These are phyloP conservation scores for Cryptococcus deneoformans DNA, from an alignment of 1,284 basidiomycete species.

Conservation along the genomic window DNA sequence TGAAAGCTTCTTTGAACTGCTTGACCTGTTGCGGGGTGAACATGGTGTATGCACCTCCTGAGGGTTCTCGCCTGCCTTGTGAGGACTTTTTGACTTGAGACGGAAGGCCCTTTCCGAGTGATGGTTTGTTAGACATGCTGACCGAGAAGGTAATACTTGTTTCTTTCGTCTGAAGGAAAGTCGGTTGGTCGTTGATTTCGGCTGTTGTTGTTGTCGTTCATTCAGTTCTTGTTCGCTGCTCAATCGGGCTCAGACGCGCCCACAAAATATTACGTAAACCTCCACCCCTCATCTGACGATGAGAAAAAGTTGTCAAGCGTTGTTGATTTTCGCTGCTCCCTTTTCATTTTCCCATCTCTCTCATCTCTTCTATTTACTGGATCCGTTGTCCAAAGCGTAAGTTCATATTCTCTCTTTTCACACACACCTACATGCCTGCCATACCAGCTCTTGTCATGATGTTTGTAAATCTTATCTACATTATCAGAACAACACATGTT, in stretches of 20 bases:
- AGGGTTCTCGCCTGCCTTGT: slow-evolving; percentile 34
- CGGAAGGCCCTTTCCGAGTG: slow-evolving; percentile 27
- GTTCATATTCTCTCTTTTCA: too few relatives aligned
- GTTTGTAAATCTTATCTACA: slow-evolving; percentile 49
- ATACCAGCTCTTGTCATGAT: slow-evolving; percentile 24
- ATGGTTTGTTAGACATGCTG: slow-evolving; percentile 13
- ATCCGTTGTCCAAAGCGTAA: too few relatives aligned
- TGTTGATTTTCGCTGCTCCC: not conserved
- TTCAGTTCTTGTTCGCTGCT: too few relatives aligned
- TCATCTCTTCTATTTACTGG: not conserved
- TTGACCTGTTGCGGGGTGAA: slow-evolving; percentile 59
- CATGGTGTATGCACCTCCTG: slow-evolving; percentile 48
- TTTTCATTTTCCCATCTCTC: not conserved
- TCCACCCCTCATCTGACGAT: too few relatives aligned
- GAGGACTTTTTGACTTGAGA: slow-evolving; percentile 13
- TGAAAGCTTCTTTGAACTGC: slow-evolving; percentile 57
- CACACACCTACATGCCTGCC: too few relatives aligned
- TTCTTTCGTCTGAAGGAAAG: too few relatives aligned
- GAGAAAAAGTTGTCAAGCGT: too few relatives aligned
- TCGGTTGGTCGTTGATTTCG: not conserved
- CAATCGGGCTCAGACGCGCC: not conserved
- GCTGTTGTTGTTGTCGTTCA: too few relatives aligned
- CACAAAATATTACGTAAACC: not conserved
- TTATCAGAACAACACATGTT: slow-evolving; percentile 44
- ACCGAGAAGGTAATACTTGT: not conserved